Conservation (phyloP, 306 rosid genomes). For the Pterocarpus macrocarpus region DNA sequence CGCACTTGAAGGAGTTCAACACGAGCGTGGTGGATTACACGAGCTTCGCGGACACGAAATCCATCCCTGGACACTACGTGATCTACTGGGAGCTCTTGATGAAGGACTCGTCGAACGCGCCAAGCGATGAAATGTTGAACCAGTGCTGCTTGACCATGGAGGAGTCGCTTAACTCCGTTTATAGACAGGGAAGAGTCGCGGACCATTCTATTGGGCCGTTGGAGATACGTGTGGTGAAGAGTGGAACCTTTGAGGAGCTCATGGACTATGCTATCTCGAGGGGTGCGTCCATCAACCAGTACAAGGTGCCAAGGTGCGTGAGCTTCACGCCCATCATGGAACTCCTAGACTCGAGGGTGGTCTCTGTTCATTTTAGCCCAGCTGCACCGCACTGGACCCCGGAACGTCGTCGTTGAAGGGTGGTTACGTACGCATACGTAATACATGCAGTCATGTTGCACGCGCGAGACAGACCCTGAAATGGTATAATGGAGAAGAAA, state of each 20-base stretch:
- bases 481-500: background rate
- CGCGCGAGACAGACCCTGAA: background rate
- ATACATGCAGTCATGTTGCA: background rate
- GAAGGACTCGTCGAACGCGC: constrained; percentile 58
- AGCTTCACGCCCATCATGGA: constrained; percentile 78
- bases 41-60: constrained; percentile 67
- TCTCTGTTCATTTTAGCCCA: constrained; percentile 76
- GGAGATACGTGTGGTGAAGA: constrained; percentile 81
- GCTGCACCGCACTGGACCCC: constrained; percentile 75
- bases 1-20: constrained; percentile 58
- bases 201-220: constrained; percentile 84
- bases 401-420: constrained; percentile 56
- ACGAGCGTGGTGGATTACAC: constrained; percentile 85
- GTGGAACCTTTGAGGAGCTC: constrained; percentile 86
- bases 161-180: constrained; percentile 75
- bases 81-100: constrained; percentile 79
- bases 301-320: constrained; percentile 87
- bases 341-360: constrained; percentile 71
- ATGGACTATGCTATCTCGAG: constrained; percentile 92
- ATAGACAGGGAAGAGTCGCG: constrained; percentile 73
- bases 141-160: constrained; percentile 74
- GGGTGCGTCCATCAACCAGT: constrained; percentile 90
- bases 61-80: constrained; percentile 87
- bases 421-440: background rate
- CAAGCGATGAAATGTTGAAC: constrained; percentile 48